Conservation (phyloP, 2,329 filamentous ascomycete species). For the Aspergillus terreus region DNA sequence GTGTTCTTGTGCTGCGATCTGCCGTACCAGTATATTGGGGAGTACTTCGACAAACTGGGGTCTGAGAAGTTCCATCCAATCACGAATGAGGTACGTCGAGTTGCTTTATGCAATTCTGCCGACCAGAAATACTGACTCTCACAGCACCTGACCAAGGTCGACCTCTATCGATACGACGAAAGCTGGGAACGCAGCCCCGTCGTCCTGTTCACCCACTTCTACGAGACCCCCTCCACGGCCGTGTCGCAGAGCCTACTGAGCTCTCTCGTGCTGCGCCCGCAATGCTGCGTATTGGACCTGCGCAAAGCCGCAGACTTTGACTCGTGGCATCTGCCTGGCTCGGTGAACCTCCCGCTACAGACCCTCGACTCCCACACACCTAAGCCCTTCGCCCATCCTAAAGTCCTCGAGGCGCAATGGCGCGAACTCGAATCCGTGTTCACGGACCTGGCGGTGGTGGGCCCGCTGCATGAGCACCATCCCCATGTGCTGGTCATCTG, state of each 20-base stretch:
- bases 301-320: conserved; percentile 42
- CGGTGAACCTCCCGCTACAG: conserved; percentile 44
- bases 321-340: conserved; percentile 42
- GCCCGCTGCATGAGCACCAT: conserved; percentile 25
- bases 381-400: conserved; percentile 48
- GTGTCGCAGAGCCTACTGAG: conserved; percentile 18
- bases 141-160: conserved; percentile 47
- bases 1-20: conserved; percentile 62
- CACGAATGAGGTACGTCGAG: conserved; percentile 39
- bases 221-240: conserved; percentile 20
- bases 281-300: conserved; percentile 44
- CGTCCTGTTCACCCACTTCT: conserved; percentile 39
- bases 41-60: conserved; percentile 57
- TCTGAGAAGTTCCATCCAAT: conserved; percentile 49
- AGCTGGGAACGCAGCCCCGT: conserved; percentile 49
- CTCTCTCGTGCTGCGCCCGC: conserved; percentile 23
- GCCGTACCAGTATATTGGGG: conserved; percentile 60
- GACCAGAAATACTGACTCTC: conserved; percentile 1
- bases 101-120: background rate
- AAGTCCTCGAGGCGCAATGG: conserved; percentile 47
- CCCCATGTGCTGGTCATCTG: conserved; percentile 47
- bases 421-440: conserved; percentile 45
- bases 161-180: conserved; percentile 55
- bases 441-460: conserved; percentile 17
- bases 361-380: conserved; percentile 29